Base-by-base conservation (phyloP, 441 rosid genomes). In the Metrosideros polymorpha region DNA sequence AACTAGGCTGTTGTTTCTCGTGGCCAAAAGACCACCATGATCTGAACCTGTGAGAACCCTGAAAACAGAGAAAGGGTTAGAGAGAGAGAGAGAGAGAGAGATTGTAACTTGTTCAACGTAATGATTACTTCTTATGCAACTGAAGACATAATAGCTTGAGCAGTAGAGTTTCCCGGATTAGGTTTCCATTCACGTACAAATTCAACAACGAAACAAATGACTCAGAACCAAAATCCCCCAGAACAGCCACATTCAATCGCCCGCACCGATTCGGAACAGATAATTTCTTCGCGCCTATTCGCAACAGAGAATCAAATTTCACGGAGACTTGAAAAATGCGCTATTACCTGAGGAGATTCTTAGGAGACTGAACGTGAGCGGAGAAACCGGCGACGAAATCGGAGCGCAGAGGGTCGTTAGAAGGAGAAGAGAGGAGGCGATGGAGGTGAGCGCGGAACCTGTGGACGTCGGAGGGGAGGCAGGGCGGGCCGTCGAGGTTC, bases 401-500 rank as follows among this genome's bases (percentile, higher is more conserved):
- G 35, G 94, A 91, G 85, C 93, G 93, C 63, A 91, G 89, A 22
- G 88, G 82, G 29, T 49, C 82, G 63, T 87, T 82, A 83, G 92
- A 77, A 86, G 87, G 86, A 77, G 89, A 88, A 19, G 94, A 91
- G 45, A 95, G 90, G 84, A 90, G 91, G 85, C 75, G 79, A 61
- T 92, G 88, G 90, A 96, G 98, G 85, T 92, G 90, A 86, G 94
- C 92, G 84, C 95, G 98, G 92, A 96, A 87, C 86, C 90, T 88
- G 91, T 90, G 91, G 61, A 89, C 88, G 83, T 94, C 96, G 87
- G 98, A 89, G 15, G 97, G 97, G 52, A 94, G 96, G 87, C 91
- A 90, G 2, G 98, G 99, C 13, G 95, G 93, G 12, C 93, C 98
- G 9, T 91, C 89, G 77, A 92, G 91, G 82, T 94, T 93, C 71